A percentile compares a stretch with the other conserved stretches of the same genome.
Evolutionary conservation across 257 asterid species (phyloP).

Genomic region (Haberlea rhodopensis): DNA sequence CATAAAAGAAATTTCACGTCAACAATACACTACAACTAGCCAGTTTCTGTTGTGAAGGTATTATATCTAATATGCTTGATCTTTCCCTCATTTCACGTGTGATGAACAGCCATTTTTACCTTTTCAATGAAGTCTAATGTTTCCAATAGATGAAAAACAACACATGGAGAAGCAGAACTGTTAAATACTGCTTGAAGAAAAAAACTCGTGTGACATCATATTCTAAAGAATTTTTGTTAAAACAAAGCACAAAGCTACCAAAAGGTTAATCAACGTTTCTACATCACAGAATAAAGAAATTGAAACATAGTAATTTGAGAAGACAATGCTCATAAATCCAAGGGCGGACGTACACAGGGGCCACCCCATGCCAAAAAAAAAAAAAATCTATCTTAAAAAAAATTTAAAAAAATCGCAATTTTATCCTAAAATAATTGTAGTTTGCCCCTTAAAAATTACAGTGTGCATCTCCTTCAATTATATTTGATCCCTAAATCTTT

Average conservation of each 20-base stretch:
- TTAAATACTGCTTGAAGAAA: not conserved
- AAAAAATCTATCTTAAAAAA: no score
- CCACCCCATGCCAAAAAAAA: no score
- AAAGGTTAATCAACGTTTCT: not conserved
- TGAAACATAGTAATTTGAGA: not conserved
- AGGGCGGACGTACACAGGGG: no score
- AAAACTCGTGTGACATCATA: not conserved
- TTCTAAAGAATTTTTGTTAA: not conserved
- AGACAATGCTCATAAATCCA: not conserved
- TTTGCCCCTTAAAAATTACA: no score
- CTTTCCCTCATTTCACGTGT: not conserved
- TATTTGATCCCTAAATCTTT: no score
- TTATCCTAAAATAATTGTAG: no score
- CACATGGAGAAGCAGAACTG: not conserved
- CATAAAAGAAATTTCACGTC: not conserved
- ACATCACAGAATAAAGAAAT: no score
- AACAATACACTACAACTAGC: not conserved
- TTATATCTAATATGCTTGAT: not conserved
- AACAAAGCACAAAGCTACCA: not conserved
- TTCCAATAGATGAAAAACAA: not conserved
- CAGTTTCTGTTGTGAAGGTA: not conserved
- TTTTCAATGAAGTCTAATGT: not conserved
- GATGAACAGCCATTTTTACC: constrained; percentile 3
- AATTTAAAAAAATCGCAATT: no score
- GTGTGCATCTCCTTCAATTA: no score